Evolutionary conservation across 306 rosid genomes (phyloP), one percentile per base, ranked within the genome.

Genomic region (Dryas octopetala): DNA sequence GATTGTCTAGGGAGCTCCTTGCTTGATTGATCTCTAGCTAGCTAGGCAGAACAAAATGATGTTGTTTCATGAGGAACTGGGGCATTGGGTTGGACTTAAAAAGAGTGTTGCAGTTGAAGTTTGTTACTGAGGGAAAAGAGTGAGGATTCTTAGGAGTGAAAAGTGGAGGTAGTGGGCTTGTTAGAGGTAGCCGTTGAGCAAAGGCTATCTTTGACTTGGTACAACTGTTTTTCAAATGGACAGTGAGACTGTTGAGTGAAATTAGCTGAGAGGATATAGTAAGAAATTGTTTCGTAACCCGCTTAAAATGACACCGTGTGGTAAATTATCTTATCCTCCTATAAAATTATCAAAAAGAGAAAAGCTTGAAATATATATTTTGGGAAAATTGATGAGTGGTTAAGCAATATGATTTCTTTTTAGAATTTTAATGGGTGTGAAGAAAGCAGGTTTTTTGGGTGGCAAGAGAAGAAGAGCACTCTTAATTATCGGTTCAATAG

Each of bases 61-160:
- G 8, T 3, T 66, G 41, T 68, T 49, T 50, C 47, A 47, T 15
- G 73, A 59, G 52, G 64, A 55, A 28, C 15, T 57, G 44, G n/a
- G 52, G 50, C 62, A 9, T 15, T 40, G 75, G 51, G 7, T 70
- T 78, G 66, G 78, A 81, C 69, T 84, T 81, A 80, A 72, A 68
- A 74, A 77, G 89, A 70, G 66, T 60, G 16, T 7, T 0, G 5
- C 49, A 43, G 60, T 66, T 51, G 63, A 55, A 10, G 75, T 6
- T 52, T 12, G 61, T 79, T 73, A 81, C 74, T 70, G 66, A 73
- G 67, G 53, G 62, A 65, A 59, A 43, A 58, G 71, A 75, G 83
- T 70, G 90, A 78, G 82, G 51, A 77, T 77, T 79, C 14, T 82
- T 16, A 68, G 89, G 89, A 76, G 87, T 83, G 53, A 82, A 72